Percentiles rank a stretch among this genome's conserved stretches.
phyloP scores from a whole-genome alignment of 495 filamentous ascomycete genomes.

The Cercophora sp. region DNA sequence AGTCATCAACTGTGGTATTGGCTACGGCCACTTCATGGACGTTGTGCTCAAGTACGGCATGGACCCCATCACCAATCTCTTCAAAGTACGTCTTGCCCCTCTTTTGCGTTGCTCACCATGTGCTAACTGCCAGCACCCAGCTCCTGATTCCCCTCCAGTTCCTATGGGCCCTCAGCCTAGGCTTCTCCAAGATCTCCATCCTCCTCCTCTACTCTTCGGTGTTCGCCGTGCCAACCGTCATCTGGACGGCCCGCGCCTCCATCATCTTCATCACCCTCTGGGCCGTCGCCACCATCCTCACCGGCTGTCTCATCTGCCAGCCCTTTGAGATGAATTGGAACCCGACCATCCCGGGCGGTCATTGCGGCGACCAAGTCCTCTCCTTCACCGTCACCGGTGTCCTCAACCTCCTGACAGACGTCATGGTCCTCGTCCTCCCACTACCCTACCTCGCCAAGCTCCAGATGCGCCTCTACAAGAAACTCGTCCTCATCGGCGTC shows the following conservation, averaged over 20 bases:
- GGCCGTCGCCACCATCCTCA: constrained; percentile 23
- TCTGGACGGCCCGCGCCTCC: constrained; percentile 20
- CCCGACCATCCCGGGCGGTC: constrained; percentile 24
- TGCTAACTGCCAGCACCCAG: constrained; percentile 5
- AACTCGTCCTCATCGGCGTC: constrained; percentile 18
- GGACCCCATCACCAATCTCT: constrained; percentile 10
- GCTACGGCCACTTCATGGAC: constrained; percentile 17
- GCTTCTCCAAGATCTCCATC: constrained; percentile 26
- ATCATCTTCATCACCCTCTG: constrained; percentile 22
- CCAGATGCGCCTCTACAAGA: constrained; percentile 23
- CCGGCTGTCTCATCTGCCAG: constrained; percentile 23
- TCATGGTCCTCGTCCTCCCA: constrained; percentile 26
- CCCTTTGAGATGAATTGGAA: constrained; percentile 28
- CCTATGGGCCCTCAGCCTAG: constrained; percentile 19
- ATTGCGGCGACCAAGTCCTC: constrained; percentile 21
- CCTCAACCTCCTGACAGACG: constrained; percentile 26
- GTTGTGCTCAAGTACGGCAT: constrained; percentile 12
- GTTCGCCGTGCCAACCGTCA: constrained; percentile 22
- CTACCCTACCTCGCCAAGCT: constrained; percentile 24
- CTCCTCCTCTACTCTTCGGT: constrained; percentile 24
- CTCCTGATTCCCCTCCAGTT: constrained; percentile 19
- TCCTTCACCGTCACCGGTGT: constrained; percentile 25
- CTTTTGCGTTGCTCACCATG: not conserved
- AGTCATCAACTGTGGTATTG: constrained; percentile 1
- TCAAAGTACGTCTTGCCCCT: constrained; percentile 4